Evolutionary conservation across 495 filamentous ascomycete species (phyloP).

Genomic region (Podospora conica): DNA sequence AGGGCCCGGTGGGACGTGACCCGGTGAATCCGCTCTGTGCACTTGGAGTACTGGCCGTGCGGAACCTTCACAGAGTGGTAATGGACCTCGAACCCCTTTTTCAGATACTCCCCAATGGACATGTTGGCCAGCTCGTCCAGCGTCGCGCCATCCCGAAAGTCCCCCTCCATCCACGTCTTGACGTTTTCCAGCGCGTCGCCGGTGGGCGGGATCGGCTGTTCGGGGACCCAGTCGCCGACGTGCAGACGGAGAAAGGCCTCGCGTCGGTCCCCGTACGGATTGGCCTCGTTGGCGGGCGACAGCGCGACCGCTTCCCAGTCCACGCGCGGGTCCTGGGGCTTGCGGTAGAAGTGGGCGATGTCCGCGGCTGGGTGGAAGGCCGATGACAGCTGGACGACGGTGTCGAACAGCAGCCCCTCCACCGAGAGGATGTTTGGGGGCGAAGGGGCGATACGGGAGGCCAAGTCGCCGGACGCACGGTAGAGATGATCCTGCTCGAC

Average conservation of each 20-base stretch:
- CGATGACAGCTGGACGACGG: neutral
- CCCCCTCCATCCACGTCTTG: neutral
- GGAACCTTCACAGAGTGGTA: neutral
- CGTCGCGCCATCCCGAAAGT: neutral
- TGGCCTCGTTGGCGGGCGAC: neutral
- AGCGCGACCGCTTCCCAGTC: neutral
- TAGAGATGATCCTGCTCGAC: neutral
- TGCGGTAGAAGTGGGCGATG: neutral
- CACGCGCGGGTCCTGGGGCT: neutral
- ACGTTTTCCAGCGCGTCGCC: neutral
- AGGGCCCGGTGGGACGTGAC: neutral
- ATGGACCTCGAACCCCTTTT: neutral
- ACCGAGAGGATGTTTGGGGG: neutral
- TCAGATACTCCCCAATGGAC: neutral
- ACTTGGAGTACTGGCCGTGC: neutral
- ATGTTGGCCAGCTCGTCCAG: conserved; percentile 2
- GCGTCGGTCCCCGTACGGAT: neutral
- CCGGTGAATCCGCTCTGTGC: neutral
- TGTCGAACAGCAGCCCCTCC: neutral
- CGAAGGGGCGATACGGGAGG: neutral
- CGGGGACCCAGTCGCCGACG: neutral
- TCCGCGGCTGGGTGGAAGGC: neutral
- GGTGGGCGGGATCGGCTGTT: neutral
- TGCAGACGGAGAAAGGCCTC: neutral
- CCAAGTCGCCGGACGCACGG: neutral